These are phyloP conservation scores for Rhodosorus marinus DNA, from an alignment of 23 red algal species.

Conservation along the genomic window DNA sequence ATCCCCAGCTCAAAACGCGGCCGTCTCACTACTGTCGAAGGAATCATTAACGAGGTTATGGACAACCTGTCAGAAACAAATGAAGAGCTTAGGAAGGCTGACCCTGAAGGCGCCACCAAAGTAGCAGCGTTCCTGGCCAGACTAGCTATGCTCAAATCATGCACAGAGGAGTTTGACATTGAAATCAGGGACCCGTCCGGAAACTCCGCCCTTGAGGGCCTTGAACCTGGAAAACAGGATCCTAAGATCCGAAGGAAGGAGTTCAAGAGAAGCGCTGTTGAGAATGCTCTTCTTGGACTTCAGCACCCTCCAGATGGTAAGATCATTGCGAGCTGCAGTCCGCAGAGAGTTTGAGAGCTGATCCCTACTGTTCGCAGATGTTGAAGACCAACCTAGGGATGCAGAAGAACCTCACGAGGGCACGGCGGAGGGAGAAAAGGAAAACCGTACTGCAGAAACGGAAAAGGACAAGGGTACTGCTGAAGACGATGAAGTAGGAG, in stretches of 20 bases:
- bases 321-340: too few relatives aligned
- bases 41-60: slow-evolving; percentile 3
- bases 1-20: slow-evolving; percentile 3
- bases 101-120: not conserved
- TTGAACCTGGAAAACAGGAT: not conserved
- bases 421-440: too few relatives aligned
- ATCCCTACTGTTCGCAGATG: too few relatives aligned
- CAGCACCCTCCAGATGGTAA: too few relatives aligned
- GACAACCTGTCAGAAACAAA: slow-evolving; percentile 3
- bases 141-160: not conserved
- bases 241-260: not conserved
- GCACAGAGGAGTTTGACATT: slow-evolving; percentile 4
- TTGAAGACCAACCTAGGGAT: too few relatives aligned
- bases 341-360: too few relatives aligned
- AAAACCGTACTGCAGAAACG: too few relatives aligned
- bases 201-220: slow-evolving; percentile 2
- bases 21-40: slow-evolving; percentile 33
- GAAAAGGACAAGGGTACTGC: too few relatives aligned
- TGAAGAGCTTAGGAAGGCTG: not conserved
- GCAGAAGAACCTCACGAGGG: too few relatives aligned
- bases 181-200: slow-evolving; percentile 12
- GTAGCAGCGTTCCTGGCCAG: not conserved
- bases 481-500: not conserved
- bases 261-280: not conserved
- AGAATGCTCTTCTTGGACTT: too few relatives aligned